A percentile compares a stretch with the other conserved stretches of the same genome.
Evolutionary conservation across 2,329 filamentous ascomycete genomes (phyloP).

Genomic region (Apiospora phragmitis): DNA sequence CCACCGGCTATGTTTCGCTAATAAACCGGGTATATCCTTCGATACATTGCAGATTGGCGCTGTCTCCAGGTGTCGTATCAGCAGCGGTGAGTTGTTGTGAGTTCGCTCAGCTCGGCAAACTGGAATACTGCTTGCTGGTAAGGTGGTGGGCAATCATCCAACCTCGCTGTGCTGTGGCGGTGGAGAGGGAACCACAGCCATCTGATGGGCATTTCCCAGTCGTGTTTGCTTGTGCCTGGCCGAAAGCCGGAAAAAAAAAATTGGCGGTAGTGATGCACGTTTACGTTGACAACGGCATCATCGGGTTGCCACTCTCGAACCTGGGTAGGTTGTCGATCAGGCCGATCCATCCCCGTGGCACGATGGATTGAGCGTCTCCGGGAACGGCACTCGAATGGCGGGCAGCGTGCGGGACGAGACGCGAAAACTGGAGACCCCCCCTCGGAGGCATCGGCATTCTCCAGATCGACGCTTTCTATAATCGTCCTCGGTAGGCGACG

Average conservation of each 20-base stretch:
- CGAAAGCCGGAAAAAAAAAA: background rate
- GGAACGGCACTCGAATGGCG: background rate
- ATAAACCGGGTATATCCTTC: background rate
- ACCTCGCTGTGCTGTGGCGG: background rate
- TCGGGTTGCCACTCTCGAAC: background rate
- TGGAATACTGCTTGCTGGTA: background rate
- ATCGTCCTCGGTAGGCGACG: background rate
- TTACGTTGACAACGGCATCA: background rate
- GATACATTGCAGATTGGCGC: background rate
- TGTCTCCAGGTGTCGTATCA: background rate
- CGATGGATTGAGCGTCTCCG: background rate
- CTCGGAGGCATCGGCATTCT: background rate
- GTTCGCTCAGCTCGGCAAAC: constrained; percentile 3
- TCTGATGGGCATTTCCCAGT: background rate
- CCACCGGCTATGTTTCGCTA: background rate
- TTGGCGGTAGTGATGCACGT: background rate
- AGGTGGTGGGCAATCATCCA: background rate
- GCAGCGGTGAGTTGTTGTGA: background rate
- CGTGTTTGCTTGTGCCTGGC: background rate
- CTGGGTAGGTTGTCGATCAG: background rate
- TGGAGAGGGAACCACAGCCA: background rate
- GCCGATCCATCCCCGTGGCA: background rate
- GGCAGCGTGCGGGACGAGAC: constrained; percentile 1
- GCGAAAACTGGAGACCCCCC: background rate
- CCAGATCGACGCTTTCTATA: background rate